Evolutionary conservation across 2,329 filamentous ascomycete genomes (phyloP), one percentile per base, ranked within the genome.

Genomic region (Xylariaceae sp.): DNA sequence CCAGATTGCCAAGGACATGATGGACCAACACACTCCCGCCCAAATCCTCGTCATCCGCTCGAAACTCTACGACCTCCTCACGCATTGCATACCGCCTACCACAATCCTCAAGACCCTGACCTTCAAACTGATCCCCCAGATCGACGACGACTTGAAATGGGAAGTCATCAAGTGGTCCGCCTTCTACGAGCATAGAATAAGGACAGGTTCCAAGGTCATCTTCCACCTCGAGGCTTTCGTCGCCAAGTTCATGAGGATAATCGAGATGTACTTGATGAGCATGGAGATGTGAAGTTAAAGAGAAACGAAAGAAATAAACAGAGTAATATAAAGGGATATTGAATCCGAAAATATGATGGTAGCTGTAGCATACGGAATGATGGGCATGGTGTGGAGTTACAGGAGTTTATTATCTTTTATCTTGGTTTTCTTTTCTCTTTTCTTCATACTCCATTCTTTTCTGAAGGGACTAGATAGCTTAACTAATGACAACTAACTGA

Each of bases 161-260:
- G 92, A 99, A 54, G 87, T 99, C 3, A 88, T 99, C 62, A 89
- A 87, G 68, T 99, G 94, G 94, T 89, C 90, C 3, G 91, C 94
- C 0, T 97, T 96, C 67, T 99, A 95, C 71, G 95, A 99, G 72
- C 94, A 99, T 71, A 83, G 94, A 58, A 89, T 97, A 73, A 89
- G 89, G 70, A 87, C 87, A 64, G 94, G 94, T 50, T 91, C 81
- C 56, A 99, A 99, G 79, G 88, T 95, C 55, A 97, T 99, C 60
- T 99, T 99, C 73, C 95, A 99, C 68, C 76, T 99, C 3, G 95
- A 99, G 73, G 94, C 94, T 3, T 99, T 99, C 72, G 94, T 99
- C 55, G 92, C 92, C 55, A 97, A 96, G 75, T 96, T 97, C 70
- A 97, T 99, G 92, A 84, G 92, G 64, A 84, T 97, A 63, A 82